phyloP scores from a whole-genome alignment of 257 asterid species.

The Solanum appendiculatum region DNA sequence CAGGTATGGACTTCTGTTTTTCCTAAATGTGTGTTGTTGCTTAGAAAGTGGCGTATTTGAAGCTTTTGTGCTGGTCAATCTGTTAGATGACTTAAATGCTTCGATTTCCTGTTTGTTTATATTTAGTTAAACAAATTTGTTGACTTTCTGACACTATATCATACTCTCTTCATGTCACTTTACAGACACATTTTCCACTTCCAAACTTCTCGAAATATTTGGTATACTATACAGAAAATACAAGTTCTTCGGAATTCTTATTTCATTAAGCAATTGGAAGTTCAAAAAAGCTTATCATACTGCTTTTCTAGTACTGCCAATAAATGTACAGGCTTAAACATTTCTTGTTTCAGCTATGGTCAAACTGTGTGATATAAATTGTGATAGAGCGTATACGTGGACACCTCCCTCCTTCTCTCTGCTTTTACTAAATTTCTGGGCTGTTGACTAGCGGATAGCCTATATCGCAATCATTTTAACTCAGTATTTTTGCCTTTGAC shows the following conservation, averaged over 20 bases:
- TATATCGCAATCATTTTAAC: neutral
- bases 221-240: neutral
- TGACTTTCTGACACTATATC: neutral
- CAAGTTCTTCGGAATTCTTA: neutral
- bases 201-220: neutral
- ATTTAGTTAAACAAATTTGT: neutral
- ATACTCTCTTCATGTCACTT: neutral
- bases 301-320: neutral
- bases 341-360: neutral
- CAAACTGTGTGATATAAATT: neutral
- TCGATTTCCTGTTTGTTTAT: neutral
- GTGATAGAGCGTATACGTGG: neutral
- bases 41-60: neutral
- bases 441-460: neutral
- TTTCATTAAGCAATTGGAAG: neutral
- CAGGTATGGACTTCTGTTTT: conserved; percentile 9
- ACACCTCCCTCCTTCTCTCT: neutral
- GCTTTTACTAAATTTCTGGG: neutral
- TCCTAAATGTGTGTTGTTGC: neutral
- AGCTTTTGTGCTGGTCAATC: neutral
- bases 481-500: neutral
- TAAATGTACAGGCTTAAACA: neutral
- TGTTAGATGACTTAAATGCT: neutral
- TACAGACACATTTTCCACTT: neutral
- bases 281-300: neutral